Evolutionary conservation across 129 eudicot species (phyloP), one percentile per base, ranked within the genome.

Genomic region (Flaveria linearis): DNA sequence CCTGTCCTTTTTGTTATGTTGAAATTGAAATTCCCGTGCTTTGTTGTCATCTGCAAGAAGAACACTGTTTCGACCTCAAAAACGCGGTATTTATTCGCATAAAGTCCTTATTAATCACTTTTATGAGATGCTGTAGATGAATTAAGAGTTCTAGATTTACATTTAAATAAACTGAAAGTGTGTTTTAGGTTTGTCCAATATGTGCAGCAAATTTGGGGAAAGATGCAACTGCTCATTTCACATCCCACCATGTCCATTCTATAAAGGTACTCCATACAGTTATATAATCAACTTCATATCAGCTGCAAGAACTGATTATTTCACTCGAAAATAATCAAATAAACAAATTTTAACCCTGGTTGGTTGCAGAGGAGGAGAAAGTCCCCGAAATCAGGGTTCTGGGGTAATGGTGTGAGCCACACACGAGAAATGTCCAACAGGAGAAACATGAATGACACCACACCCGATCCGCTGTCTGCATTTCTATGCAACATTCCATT

Each of bases 141-240:
- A 28, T 14, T 62, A 53, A 33, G 45, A 17, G 26, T 67, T 50
- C 61, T 71, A 43, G 7, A 41, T 41, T 9, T 55, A 7, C 43
- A 23, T 14, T 41, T 6, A 45, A 30, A 58, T 78, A 62, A 76
- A 41, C 43, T 73, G 62, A 26, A 69, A 23, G 45, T 41, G 70
- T n/a, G 66, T 39, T 89, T 57, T 85, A 93, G 98, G 98, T 93
- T n/a, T 93, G 98, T 76, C 97, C 98, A 39, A 81, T 90, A 63
- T 88, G 96, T 80, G 98, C 98, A 28, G 91, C 91, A 60, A 90
- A 89, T 81, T 69, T 93, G 60, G 98, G 98, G 25, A 90, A 84
- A 75, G 97, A 93, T 78, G 86, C 94, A 58, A 76, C 77, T 5
- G 88, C 80, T 0, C 98, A 90, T 82, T 93, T 93, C 77, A 73